phyloP scores from a whole-genome alignment of 1,139 yeast genomes.

The Chernovozyma aurita region DNA sequence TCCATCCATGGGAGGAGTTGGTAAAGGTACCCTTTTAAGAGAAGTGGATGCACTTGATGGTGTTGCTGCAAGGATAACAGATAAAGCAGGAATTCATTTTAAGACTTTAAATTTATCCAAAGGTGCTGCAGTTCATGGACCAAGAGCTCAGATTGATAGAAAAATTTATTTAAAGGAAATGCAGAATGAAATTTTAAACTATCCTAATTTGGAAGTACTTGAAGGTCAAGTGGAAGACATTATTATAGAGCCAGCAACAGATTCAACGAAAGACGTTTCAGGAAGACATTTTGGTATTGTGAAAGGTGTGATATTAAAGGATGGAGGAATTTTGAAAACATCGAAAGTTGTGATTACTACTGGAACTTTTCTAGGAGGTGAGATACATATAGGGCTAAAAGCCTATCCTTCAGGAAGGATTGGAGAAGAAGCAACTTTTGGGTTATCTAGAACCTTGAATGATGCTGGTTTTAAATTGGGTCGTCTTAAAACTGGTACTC shows the following conservation, averaged over 20 bases:
- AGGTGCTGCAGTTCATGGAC: slow-evolving; percentile 99
- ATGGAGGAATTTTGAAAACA: slow-evolving; percentile 59
- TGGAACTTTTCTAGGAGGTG: slow-evolving; percentile 93
- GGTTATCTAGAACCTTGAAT: slow-evolving; percentile 72
- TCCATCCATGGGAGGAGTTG: slow-evolving; percentile 98
- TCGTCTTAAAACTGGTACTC: slow-evolving; percentile 94
- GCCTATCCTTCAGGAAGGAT: slow-evolving; percentile 87
- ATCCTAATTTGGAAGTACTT: slow-evolving; percentile 55
- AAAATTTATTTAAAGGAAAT: slow-evolving; percentile 71
- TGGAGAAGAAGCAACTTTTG: slow-evolving; percentile 90
- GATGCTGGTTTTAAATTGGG: slow-evolving; percentile 83
- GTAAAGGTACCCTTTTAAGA: slow-evolving; percentile 86
- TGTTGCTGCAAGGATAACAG: slow-evolving; percentile 77
- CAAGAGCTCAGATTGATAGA: slow-evolving; percentile 94
- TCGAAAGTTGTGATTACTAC: slow-evolving; percentile 83
- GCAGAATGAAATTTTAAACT: slow-evolving; percentile 62
- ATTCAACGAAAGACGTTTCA: slow-evolving; percentile 17
- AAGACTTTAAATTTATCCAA: slow-evolving; percentile 80
- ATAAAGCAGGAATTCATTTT: slow-evolving; percentile 89
- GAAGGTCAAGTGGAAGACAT: slow-evolving; percentile 85
- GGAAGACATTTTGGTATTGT: slow-evolving; percentile 44
- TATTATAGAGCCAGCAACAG: slow-evolving; percentile 49
- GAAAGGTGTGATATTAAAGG: slow-evolving; percentile 66
- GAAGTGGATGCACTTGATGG: slow-evolving; percentile 98
- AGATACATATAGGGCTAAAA: slow-evolving; percentile 83